A percentile compares a stretch with the other conserved stretches of the same genome.
Conservation (phyloP, 352 stramenopile genomes). For the Phytophthora cryptogea region DNA sequence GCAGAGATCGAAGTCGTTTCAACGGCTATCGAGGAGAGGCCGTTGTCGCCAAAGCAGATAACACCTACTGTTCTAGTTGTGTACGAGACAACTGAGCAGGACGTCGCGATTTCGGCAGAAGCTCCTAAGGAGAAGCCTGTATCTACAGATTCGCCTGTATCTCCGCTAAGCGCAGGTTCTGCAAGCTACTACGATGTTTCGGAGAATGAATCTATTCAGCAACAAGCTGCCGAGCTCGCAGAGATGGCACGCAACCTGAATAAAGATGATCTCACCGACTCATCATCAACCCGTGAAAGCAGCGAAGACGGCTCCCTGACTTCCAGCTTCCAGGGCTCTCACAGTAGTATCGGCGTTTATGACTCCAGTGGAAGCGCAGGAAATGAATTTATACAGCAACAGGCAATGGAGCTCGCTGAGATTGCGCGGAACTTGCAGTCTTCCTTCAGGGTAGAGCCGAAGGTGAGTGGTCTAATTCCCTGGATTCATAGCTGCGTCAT, state of each 20-base stretch:
- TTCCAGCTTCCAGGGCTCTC: conserved; percentile 35
- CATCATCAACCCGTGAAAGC: conserved; percentile 34
- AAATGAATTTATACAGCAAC: conserved; percentile 60
- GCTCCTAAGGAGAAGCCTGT: conserved; percentile 1
- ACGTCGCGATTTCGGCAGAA: background rate
- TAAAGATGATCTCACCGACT: conserved; percentile 41
- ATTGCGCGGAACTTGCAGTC: conserved; percentile 70
- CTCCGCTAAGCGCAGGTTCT: conserved; percentile 7
- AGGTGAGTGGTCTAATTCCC: conserved; percentile 14
- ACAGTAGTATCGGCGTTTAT: conserved; percentile 18
- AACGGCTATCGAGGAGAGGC: no score
- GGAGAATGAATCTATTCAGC: conserved; percentile 44
- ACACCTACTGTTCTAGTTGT: no score
- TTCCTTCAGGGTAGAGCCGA: conserved; percentile 37
- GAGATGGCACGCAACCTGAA: conserved; percentile 46
- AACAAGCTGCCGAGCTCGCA: conserved; percentile 41
- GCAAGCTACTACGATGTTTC: conserved; percentile 20
- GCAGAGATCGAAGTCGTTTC: no score
- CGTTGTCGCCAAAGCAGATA: conserved; percentile 3
- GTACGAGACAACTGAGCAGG: background rate
- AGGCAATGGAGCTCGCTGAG: conserved; percentile 66
- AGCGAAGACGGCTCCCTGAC: conserved; percentile 35
- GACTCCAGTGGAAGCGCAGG: conserved; percentile 20
- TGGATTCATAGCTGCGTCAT: no score
- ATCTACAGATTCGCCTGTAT: conserved; percentile 6